Conservation (phyloP, 352 stramenopile species). For the Globisporangium radiosum region DNA sequence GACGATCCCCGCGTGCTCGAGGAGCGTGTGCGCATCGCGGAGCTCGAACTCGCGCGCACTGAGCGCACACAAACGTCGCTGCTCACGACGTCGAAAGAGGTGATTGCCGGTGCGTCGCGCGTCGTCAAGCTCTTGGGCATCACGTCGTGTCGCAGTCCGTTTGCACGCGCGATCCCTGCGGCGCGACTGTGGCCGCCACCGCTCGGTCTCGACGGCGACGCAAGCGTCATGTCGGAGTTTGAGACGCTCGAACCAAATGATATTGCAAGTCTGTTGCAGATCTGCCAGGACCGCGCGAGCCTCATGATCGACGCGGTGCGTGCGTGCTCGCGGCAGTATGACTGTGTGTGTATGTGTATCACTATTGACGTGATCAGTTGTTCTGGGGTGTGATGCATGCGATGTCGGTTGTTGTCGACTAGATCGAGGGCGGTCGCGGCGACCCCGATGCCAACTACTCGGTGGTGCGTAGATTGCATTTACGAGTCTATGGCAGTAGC, state of each 20-base stretch:
- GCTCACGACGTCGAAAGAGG: conserved; percentile 70
- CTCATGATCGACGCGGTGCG: conserved; percentile 70
- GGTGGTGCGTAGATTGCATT: conserved; percentile 21
- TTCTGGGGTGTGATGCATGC: neutral
- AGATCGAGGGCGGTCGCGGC: conserved; percentile 61
- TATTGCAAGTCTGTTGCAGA: conserved; percentile 56
- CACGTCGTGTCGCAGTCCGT: conserved; percentile 52
- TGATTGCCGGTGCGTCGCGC: conserved; percentile 53
- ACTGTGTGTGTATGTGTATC: neutral
- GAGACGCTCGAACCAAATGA: conserved; percentile 55
- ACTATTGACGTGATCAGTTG: neutral
- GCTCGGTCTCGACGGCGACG: conserved; percentile 39
- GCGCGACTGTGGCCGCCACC: conserved; percentile 55
- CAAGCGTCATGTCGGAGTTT: conserved; percentile 53
- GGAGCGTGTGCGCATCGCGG: conserved; percentile 58
- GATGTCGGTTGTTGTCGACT: neutral
- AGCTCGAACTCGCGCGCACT: conserved; percentile 56
- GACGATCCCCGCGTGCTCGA: conserved; percentile 68
- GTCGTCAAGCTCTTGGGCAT: conserved; percentile 74
- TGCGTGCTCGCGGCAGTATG: neutral
- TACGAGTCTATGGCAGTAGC: neutral
- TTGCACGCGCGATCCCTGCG: conserved; percentile 55
- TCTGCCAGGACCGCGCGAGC: conserved; percentile 64
- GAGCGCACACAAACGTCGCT: conserved; percentile 62
- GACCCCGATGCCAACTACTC: conserved; percentile 64